These are phyloP conservation scores for Cephalotrichum gorgonifer DNA, from an alignment of 2,329 filamentous ascomycete genomes.

Conservation along the genomic window DNA sequence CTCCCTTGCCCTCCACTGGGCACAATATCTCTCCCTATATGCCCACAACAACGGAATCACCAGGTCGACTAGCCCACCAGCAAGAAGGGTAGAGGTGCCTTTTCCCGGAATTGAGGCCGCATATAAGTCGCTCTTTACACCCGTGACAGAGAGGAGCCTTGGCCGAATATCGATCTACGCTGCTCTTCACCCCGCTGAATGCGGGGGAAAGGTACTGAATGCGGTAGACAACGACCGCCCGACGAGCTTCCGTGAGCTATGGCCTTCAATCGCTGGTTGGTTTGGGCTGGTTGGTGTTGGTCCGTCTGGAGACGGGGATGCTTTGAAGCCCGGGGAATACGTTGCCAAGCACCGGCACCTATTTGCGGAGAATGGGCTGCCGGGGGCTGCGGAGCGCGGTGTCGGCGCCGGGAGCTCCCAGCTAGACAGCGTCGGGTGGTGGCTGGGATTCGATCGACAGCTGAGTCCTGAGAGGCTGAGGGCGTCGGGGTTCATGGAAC, in stretches of 20 bases:
- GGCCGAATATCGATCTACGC: conserved; percentile 19
- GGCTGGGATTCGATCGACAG: conserved; percentile 37
- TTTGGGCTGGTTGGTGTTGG: conserved; percentile 19
- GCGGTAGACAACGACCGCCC: conserved; percentile 17
- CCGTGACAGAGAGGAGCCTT: conserved; percentile 19
- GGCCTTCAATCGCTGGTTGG: conserved; percentile 19
- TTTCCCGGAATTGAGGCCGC: conserved; percentile 19
- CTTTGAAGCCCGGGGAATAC: conserved; percentile 17
- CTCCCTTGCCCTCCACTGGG: conserved; percentile 26
- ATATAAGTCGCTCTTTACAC: conserved; percentile 17
- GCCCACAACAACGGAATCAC: conserved; percentile 18
- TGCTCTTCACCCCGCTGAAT: conserved; percentile 15
- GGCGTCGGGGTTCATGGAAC: conserved; percentile 25
- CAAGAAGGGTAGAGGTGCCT: conserved; percentile 11
- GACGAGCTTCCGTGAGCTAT: conserved; percentile 16
- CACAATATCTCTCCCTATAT: conserved; percentile 25
- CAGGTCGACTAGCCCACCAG: no score
- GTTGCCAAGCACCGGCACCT: conserved; percentile 16
- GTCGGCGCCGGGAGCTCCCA: conserved; percentile 25
- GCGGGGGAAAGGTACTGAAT: conserved; percentile 21
- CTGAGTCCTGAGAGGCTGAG: conserved; percentile 29
- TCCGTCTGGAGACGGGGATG: conserved; percentile 6
- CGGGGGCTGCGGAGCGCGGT: conserved; percentile 17
- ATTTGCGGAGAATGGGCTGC: conserved; percentile 15
- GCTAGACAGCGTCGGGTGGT: conserved; percentile 31